Evolutionary conservation across 2,329 filamentous ascomycete species (phyloP).

Genomic region (Piedraia hortae): DNA sequence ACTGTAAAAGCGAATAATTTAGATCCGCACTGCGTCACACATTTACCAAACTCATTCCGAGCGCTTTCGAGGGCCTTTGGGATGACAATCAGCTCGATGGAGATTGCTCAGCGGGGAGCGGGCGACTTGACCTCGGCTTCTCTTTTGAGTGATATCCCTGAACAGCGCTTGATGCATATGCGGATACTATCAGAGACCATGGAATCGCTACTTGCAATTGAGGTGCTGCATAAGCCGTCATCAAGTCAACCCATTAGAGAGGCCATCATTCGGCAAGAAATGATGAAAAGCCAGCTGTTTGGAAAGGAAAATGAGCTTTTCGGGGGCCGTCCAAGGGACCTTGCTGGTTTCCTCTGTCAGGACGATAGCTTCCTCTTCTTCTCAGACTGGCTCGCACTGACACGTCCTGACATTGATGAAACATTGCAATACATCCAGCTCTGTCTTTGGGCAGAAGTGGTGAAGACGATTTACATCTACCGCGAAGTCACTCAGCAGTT

Average conservation of each 20-base stretch:
- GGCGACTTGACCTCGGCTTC: constrained; percentile 36
- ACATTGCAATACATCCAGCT: constrained; percentile 39
- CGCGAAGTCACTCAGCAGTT: constrained; percentile 6
- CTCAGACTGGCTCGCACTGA: constrained; percentile 26
- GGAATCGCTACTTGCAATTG: constrained; percentile 56
- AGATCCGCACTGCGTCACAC: too few species aligned
- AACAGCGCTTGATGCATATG: constrained; percentile 60
- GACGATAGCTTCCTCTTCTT: constrained; percentile 58
- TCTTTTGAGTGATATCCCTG: constrained; percentile 57
- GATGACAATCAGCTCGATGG: constrained; percentile 61
- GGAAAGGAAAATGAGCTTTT: constrained; percentile 6
- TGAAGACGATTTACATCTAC: constrained; percentile 44
- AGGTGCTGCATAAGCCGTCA: constrained; percentile 33
- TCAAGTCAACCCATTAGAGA: constrained; percentile 12
- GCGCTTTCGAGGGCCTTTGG: constrained; percentile 28
- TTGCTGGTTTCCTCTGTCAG: constrained; percentile 25
- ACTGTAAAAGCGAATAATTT: constrained; percentile 26
- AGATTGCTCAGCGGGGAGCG: constrained; percentile 74
- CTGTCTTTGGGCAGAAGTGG: constrained; percentile 74
- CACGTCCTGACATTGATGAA: constrained; percentile 8
- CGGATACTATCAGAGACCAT: constrained; percentile 73
- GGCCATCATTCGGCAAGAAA: constrained; percentile 6
- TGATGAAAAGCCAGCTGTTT: constrained; percentile 10
- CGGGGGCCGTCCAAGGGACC: constrained; percentile 5
- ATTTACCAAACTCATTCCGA: constrained; percentile 4